A percentile compares a stretch with the other conserved stretches of the same genome.
These are phyloP conservation scores for Tolypocladium album DNA, from an alignment of 2,329 filamentous ascomycete species.

Conservation along the genomic window DNA sequence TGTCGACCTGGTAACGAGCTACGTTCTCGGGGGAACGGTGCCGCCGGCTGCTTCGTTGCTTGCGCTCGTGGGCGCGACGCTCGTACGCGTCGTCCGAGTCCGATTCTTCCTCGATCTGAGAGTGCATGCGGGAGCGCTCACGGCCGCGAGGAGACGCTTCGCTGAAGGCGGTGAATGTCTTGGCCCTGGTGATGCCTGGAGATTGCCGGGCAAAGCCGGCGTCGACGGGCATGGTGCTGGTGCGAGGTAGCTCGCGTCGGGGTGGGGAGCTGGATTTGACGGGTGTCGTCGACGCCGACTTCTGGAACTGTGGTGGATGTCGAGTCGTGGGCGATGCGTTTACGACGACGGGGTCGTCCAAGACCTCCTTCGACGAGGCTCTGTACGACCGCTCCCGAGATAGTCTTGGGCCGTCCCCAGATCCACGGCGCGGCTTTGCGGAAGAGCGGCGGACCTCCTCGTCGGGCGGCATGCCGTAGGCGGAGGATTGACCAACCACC, in stretches of 20 bases:
- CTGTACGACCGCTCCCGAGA: slow-evolving; percentile 18
- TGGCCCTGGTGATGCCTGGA: slow-evolving; percentile 17
- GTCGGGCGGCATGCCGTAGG: slow-evolving; percentile 16
- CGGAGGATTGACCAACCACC: slow-evolving; percentile 11
- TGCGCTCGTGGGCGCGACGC: slow-evolving; percentile 16
- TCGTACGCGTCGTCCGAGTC: slow-evolving; percentile 25
- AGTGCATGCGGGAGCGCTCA: slow-evolving; percentile 22
- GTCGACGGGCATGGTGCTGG: slow-evolving; percentile 24
- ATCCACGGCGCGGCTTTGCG: slow-evolving; percentile 21
- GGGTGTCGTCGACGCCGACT: slow-evolving; percentile 13
- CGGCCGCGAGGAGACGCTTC: slow-evolving; percentile 21
- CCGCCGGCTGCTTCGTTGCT: slow-evolving; percentile 24
- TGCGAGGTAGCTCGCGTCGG: slow-evolving; percentile 17
- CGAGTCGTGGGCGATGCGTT: slow-evolving; percentile 18
- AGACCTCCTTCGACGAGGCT: slow-evolving; percentile 19
- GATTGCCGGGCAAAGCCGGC: slow-evolving; percentile 14
- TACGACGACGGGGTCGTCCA: slow-evolving; percentile 19
- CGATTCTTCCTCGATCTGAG: slow-evolving; percentile 22
- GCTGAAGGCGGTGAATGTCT: slow-evolving; percentile 20
- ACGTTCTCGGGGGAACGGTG: slow-evolving; percentile 21
- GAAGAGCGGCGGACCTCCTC: slow-evolving; percentile 21
- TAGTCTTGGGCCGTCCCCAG: slow-evolving; percentile 13
- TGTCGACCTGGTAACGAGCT: slow-evolving; percentile 19
- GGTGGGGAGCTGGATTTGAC: slow-evolving; percentile 21
- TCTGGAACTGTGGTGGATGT: slow-evolving; percentile 13